Conservation (phyloP, 2,329 filamentous ascomycete genomes). For the Lachnellula occidentalis region DNA sequence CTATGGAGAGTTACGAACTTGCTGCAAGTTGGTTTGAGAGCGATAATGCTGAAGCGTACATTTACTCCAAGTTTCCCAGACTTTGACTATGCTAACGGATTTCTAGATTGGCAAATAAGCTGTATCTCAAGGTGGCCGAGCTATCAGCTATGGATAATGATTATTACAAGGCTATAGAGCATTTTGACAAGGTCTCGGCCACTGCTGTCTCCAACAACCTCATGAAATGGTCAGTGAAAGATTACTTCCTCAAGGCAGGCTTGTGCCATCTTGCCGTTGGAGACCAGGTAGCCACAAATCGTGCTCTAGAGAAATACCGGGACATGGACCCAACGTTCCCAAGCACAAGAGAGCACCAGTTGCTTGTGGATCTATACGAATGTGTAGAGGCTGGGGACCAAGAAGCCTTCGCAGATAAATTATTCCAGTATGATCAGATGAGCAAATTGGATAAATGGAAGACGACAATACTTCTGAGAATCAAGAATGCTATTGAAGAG, state of each 20-base stretch:
- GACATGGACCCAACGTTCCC: conserved; percentile 75
- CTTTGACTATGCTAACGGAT: conserved; percentile 4
- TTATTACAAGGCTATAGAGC: conserved; percentile 76
- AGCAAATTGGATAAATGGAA: conserved; percentile 97
- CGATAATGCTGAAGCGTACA: conserved; percentile 77
- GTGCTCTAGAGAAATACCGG: conserved; percentile 75
- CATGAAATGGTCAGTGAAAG: conserved; percentile 91
- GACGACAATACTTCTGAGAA: conserved; percentile 73
- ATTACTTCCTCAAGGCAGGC: conserved; percentile 90
- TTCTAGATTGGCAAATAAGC: conserved; percentile 78
- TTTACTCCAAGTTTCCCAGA: conserved; percentile 19
- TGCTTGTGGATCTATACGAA: conserved; percentile 71
- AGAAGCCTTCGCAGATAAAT: conserved; percentile 77
- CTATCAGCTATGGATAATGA: conserved; percentile 75
- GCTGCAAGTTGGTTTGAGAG: conserved; percentile 86
- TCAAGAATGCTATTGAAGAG: conserved; percentile 80
- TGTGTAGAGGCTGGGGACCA: conserved; percentile 73
- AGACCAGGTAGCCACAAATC: conserved; percentile 72
- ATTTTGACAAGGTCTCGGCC: conserved; percentile 78
- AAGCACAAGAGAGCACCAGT: conserved; percentile 72
- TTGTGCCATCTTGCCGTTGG: conserved; percentile 75
- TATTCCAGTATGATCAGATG: conserved; percentile 86
- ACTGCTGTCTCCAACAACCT: conserved; percentile 81
- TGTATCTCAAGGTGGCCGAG: conserved; percentile 88
- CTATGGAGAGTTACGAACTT: conserved; percentile 76